Percentiles rank a stretch among this genome's conserved stretches.
phyloP scores from a whole-genome alignment of 2,329 filamentous ascomycete species.

The Penicillium sp. region DNA sequence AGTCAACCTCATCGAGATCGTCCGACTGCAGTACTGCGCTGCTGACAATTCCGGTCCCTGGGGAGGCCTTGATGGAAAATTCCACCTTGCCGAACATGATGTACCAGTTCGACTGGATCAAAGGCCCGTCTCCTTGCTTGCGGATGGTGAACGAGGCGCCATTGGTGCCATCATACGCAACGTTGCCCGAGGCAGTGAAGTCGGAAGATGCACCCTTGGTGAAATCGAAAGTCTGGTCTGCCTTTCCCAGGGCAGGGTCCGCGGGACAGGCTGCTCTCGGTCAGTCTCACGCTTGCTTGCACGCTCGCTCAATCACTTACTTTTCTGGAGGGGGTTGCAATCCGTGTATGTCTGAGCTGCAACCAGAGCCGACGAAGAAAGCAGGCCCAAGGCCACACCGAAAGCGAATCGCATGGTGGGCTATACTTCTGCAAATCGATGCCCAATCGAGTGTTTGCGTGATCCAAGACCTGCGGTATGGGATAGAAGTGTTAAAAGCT shows the following conservation, averaged over 20 bases:
- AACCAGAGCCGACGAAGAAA: conserved; percentile 29
- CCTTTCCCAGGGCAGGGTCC: conserved; percentile 75
- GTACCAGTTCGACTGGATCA: conserved; percentile 88
- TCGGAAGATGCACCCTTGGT: conserved; percentile 71
- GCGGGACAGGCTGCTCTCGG: conserved; percentile 60
- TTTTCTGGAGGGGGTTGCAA: conserved; percentile 43
- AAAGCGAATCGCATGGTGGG: conserved; percentile 35
- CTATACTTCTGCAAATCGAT: conserved; percentile 1
- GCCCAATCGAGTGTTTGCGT: background rate
- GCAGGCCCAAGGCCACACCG: conserved; percentile 27
- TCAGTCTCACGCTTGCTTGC: conserved; percentile 4
- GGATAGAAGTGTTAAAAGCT: background rate
- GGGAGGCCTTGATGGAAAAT: conserved; percentile 77
- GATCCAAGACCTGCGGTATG: background rate
- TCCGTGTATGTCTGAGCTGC: conserved; percentile 45
- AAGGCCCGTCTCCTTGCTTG: conserved; percentile 75
- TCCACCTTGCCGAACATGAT: conserved; percentile 98
- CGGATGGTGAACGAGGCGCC: conserved; percentile 80
- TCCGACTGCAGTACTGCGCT: conserved; percentile 90
- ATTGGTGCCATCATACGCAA: conserved; percentile 66
- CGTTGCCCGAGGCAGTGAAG: conserved; percentile 67
- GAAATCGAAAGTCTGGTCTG: conserved; percentile 76
- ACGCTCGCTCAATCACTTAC: conserved; percentile 27
- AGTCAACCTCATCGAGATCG: conserved; percentile 90
- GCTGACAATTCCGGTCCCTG: conserved; percentile 88